Evolutionary conservation across 345 rosid genomes (phyloP).

Genomic region (Durio zibethinus): DNA sequence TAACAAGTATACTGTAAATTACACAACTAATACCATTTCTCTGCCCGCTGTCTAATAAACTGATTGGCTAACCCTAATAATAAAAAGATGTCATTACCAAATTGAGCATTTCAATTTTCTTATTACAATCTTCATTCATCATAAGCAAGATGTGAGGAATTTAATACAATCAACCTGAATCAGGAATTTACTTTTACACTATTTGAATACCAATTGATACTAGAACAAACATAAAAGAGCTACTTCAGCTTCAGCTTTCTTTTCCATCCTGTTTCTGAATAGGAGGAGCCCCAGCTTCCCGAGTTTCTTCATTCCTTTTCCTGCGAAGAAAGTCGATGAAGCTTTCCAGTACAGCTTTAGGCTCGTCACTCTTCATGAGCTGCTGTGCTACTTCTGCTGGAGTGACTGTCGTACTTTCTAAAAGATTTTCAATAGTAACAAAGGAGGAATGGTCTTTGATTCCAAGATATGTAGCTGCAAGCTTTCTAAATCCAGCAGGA

Average conservation of each 20-base stretch:
- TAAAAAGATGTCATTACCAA: too few relatives aligned
- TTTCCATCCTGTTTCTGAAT: neutral
- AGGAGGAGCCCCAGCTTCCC: neutral
- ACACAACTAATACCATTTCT: too few relatives aligned
- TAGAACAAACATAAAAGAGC: too few relatives aligned
- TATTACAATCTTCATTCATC: too few relatives aligned
- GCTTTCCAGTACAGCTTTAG: conserved; percentile 17
- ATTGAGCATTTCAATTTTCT: too few relatives aligned
- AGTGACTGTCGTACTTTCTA: neutral
- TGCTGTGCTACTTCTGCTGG: conserved; percentile 38
- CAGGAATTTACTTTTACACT: too few relatives aligned
- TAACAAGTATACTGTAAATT: too few relatives aligned
- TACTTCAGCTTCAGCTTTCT: neutral
- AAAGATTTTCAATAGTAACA: conserved; percentile 3
- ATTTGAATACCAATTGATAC: too few relatives aligned
- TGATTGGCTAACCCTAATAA: too few relatives aligned
- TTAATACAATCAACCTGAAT: too few relatives aligned
- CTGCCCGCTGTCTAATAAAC: too few relatives aligned
- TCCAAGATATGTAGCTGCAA: conserved; percentile 13
- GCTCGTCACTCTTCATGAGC: conserved; percentile 35
- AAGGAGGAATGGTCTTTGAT: conserved; percentile 12
- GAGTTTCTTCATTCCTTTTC: conserved; percentile 25
- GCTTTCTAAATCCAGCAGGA: conserved; percentile 7
- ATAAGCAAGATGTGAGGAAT: too few relatives aligned
- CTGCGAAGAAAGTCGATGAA: conserved; percentile 28